A percentile compares a stretch with the other conserved stretches of the same genome.
Conservation (phyloP, 83 land plant genomes). For the Isoetes engelmannii region DNA sequence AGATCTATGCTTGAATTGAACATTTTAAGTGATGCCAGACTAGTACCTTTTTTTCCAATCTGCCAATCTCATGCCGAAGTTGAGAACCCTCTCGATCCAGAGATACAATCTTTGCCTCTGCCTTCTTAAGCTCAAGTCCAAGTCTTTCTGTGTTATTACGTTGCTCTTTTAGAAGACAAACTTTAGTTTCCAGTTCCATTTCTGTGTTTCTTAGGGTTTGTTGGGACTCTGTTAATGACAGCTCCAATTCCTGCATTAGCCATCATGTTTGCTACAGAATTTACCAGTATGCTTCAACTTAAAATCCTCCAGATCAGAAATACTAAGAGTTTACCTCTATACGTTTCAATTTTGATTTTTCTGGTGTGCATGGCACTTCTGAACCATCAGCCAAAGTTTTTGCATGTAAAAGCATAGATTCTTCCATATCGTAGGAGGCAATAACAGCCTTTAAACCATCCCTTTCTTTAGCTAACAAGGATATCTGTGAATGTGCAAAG, state of each 20-base stretch:
- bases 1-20: background rate
- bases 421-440: slow-evolving; percentile 38
- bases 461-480: slow-evolving; percentile 20
- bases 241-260: slow-evolving; percentile 26
- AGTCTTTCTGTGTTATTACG: slow-evolving; percentile 16
- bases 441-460: slow-evolving; percentile 31
- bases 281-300: background rate
- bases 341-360: slow-evolving; percentile 29
- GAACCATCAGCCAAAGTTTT: slow-evolving; percentile 15
- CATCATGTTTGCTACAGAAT: slow-evolving; percentile 1
- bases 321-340: slow-evolving; percentile 24
- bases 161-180: slow-evolving; percentile 9
- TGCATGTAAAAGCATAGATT: slow-evolving; percentile 21
- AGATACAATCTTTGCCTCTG: slow-evolving; percentile 13
- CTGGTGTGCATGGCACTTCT: slow-evolving; percentile 22
- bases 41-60: slow-evolving; percentile 21
- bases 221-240: slow-evolving; percentile 23
- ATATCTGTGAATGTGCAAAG: slow-evolving; percentile 15
- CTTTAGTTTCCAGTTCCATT: slow-evolving; percentile 18
- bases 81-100: slow-evolving; percentile 19
- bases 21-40: background rate
- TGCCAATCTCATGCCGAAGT: slow-evolving; percentile 20
- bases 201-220: slow-evolving; percentile 20
- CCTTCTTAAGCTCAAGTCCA: slow-evolving; percentile 14
- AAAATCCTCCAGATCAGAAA: background rate